These are phyloP conservation scores for Diutina siamensis DNA, from an alignment of 1,139 yeast species.

Conservation along the genomic window DNA sequence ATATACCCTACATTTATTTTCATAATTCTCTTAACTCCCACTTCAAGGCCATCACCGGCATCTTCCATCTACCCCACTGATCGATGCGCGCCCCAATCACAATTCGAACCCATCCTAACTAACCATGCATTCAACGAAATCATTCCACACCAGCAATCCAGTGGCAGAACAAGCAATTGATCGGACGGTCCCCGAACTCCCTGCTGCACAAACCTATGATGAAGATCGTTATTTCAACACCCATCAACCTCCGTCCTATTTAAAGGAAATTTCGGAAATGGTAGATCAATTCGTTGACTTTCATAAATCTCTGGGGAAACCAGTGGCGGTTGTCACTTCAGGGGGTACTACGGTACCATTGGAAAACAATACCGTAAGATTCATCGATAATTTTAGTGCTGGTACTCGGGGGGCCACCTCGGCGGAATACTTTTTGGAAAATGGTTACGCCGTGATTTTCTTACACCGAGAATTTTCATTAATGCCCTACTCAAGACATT, in stretches of 20 bases:
- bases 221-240: constrained; percentile 66
- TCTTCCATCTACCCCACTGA: no score
- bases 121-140: background rate
- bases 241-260: constrained; percentile 65
- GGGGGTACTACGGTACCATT: constrained; percentile 99
- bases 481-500: constrained; percentile 83
- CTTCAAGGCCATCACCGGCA: no score
- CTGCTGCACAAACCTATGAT: constrained; percentile 63
- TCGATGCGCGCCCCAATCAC: no score
- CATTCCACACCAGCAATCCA: constrained; percentile 52
- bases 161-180: constrained; percentile 68
- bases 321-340: constrained; percentile 73
- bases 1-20: no score
- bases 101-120: no score
- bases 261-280: constrained; percentile 46
- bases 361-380: constrained; percentile 91
- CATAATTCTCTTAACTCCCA: no score
- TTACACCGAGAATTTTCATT: constrained; percentile 86
- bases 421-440: constrained; percentile 79
- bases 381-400: constrained; percentile 93
- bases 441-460: constrained; percentile 85
- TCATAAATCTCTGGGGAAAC: constrained; percentile 32
- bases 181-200: constrained; percentile 61
- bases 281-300: constrained; percentile 47
- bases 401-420: constrained; percentile 97